A percentile compares a stretch with the other conserved stretches of the same genome.
These are phyloP conservation scores for Rauvolfia tetraphylla DNA, from an alignment of 257 asterid species.

Conservation along the genomic window DNA sequence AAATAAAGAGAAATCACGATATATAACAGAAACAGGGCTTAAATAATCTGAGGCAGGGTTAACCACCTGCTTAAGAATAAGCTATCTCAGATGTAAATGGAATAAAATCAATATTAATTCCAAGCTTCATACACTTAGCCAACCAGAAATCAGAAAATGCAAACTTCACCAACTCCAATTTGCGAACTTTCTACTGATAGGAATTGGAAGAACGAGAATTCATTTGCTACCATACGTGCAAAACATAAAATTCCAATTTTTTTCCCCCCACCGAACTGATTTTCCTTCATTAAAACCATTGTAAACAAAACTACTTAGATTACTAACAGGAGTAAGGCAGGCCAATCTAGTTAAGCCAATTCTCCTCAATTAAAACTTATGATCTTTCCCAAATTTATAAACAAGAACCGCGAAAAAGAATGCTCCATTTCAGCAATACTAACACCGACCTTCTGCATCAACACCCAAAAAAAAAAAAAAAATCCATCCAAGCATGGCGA, in stretches of 20 bases:
- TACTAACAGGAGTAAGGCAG: background rate
- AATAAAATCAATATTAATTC: background rate
- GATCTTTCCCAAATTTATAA: background rate
- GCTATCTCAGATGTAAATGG: too few relatives aligned
- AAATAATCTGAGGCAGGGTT: background rate
- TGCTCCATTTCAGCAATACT: too few relatives aligned
- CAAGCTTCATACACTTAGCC: background rate
- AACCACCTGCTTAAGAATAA: background rate
- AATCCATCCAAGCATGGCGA: background rate
- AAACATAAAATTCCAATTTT: background rate
- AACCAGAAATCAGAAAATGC: background rate
- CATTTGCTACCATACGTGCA: background rate
- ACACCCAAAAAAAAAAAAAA: background rate
- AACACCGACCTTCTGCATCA: background rate
- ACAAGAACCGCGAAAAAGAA: background rate
- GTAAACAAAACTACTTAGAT: background rate
- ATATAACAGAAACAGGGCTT: background rate
- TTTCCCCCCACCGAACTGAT: background rate
- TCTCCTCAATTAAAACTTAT: background rate
- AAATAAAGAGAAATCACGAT: background rate
- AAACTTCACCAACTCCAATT: background rate
- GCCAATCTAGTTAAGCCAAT: background rate
- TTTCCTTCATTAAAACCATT: background rate
- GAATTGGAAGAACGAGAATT: background rate
- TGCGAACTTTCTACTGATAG: background rate